Evolutionary conservation across 257 asterid genomes (phyloP).

Genomic region (Schizonepeta tenuifolia): DNA sequence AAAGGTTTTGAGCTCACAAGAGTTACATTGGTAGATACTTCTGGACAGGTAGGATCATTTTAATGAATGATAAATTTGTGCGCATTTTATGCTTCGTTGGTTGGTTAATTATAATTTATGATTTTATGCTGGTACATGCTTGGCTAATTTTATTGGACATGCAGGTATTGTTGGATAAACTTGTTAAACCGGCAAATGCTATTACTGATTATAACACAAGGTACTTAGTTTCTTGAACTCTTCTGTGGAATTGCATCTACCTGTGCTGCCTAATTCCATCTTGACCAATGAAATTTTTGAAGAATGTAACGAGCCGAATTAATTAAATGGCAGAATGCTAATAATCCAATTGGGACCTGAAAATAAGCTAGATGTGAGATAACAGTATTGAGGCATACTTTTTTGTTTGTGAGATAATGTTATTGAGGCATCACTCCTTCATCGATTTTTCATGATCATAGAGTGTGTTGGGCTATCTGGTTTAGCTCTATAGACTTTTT

Average conservation of each 20-base stretch:
- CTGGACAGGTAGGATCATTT: constrained; percentile 64
- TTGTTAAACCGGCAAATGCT: constrained; percentile 87
- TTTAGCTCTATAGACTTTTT: neutral
- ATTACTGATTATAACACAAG: constrained; percentile 93
- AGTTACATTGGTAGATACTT: constrained; percentile 74
- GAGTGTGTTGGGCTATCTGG: neutral
- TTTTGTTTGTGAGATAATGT: no score
- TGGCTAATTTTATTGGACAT: constrained; percentile 38
- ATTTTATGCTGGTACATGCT: constrained; percentile 3
- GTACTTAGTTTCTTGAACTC: constrained; percentile 44
- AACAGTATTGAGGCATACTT: no score
- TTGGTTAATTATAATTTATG: neutral
- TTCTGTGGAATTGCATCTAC: constrained; percentile 3
- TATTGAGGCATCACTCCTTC: no score
- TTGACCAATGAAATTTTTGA: no score
- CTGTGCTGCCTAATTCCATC: no score
- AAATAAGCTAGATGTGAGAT: neutral
- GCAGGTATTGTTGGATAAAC: constrained; percentile 93
- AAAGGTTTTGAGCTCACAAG: constrained; percentile 95
- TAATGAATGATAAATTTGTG: neutral
- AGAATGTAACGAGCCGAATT: no score
- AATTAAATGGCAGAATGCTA: constrained; percentile 14
- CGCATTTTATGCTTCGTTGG: constrained; percentile 19
- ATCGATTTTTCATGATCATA: no score
- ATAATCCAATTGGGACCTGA: constrained; percentile 10